phyloP scores from a whole-genome alignment of 1,139 yeast species.

The Wickerhamiella pararugosa region DNA sequence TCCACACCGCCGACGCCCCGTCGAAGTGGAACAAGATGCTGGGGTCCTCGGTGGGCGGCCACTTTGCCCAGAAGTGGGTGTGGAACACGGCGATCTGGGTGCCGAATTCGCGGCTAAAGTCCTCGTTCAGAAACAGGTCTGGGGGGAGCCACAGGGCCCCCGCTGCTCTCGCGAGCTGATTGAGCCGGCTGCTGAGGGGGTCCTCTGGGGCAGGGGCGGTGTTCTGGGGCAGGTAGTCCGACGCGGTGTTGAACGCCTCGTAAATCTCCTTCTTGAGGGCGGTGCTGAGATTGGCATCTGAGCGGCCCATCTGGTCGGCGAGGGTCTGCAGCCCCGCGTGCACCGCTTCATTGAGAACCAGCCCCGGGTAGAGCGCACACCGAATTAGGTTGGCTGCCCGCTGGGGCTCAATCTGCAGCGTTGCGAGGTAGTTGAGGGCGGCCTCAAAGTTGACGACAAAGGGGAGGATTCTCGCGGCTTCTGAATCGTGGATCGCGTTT shows the following conservation, averaged over 20 bases:
- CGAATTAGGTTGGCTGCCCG: slow-evolving; percentile 19
- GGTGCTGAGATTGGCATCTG: slow-evolving; percentile 33
- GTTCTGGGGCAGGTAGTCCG: slow-evolving; percentile 15
- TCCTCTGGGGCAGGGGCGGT: slow-evolving; percentile 6
- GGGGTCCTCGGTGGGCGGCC: slow-evolving; percentile 64
- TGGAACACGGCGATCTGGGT: slow-evolving; percentile 27
- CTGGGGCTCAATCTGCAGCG: slow-evolving; percentile 8
- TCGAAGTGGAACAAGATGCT: slow-evolving; percentile 34
- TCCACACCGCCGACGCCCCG: slow-evolving; percentile 10
- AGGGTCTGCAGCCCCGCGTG: slow-evolving; percentile 31
- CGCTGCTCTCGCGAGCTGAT: slow-evolving; percentile 5
- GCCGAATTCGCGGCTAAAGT: slow-evolving; percentile 21
- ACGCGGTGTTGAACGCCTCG: slow-evolving; percentile 16
- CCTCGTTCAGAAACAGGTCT: slow-evolving; percentile 23
- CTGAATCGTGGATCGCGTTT: neutral
- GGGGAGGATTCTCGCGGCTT: slow-evolving; percentile 2
- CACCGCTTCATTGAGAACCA: slow-evolving; percentile 37
- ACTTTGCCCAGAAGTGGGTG: slow-evolving; percentile 28
- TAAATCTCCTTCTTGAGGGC: slow-evolving; percentile 27
- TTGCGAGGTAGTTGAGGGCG: neutral
- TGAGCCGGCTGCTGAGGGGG: slow-evolving; percentile 2
- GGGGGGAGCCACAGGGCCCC: slow-evolving; percentile 17
- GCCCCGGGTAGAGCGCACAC: slow-evolving; percentile 32
- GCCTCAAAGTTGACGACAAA: slow-evolving; percentile 1
- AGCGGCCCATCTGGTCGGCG: slow-evolving; percentile 31